Base-by-base conservation (phyloP, 441 rosid genomes). In the Adansonia gregorii region DNA sequence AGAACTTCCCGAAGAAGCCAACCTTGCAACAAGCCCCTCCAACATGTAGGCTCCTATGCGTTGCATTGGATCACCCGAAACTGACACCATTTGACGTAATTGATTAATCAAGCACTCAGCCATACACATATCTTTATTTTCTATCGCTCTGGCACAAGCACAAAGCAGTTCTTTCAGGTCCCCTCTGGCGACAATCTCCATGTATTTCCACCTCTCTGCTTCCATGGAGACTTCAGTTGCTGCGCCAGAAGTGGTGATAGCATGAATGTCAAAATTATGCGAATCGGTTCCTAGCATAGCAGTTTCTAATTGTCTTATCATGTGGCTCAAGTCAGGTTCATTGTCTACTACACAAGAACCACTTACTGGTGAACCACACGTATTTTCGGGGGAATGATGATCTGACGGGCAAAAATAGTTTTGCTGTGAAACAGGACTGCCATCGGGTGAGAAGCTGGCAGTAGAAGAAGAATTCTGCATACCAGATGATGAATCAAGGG, bases 21-120 rank as follows among this genome's bases (percentile, higher is more conserved):
- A 67, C 83, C 89, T 83, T 22, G 99, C 98, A 52, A 91, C 83
- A 8, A 95, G 92, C 15, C 97, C 97, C 86, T 95, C 99, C 76
- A 92, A 80, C 91, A 92, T 85, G 85, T 95, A 95, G 2, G 99
- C 99, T 58, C 92, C 97, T 54, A 95, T 46, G 2, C 98, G 97
- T 68, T 95, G 97, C 51, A 92, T 66, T 5, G 99, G 98, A 76
- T 94, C 93, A 4, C 99, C 99, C 10, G 91, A 86, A 72, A 94
- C 97, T 0, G 99, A 95, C 67, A 95, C 97, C 97, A 90, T 86
- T 59, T 83, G 86, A 24, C 86, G 90, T 41, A 92, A 73, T 83
- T 90, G 88, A 64, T 92, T 74, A 82, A 89, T 82, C 82, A 95
- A 85, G 87, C 92, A 89, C 19, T 95, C 88, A 4, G 86, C 71